A percentile compares a stretch with the other conserved stretches of the same genome.
phyloP scores from a whole-genome alignment of 1,284 basidiomycete genomes.

The Moesziomyces globuligerus region DNA sequence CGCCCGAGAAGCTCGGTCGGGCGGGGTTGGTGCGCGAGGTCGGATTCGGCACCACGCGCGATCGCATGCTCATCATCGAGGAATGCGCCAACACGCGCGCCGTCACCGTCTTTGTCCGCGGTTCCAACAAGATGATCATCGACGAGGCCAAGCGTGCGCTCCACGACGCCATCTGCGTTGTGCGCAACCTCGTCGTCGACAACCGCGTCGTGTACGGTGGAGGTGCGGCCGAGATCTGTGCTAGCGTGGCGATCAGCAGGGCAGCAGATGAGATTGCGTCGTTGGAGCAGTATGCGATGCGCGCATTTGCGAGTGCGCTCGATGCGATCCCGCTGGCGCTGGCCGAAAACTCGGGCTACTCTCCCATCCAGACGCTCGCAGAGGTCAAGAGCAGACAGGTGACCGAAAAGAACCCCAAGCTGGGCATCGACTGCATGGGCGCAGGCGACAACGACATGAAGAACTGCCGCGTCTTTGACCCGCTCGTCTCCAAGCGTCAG shows the following conservation, averaged over 20 bases:
- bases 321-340: conserved; percentile 93
- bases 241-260: conserved; percentile 88
- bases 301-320: conserved; percentile 92
- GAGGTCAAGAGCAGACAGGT: conserved; percentile 94
- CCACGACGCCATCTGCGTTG: conserved; percentile 96
- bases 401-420: conserved; percentile 81
- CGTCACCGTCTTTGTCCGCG: conserved; percentile 95
- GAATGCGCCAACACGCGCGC: conserved; percentile 97
- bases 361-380: conserved; percentile 94
- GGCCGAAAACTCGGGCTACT: conserved; percentile 95
- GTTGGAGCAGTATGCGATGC: conserved; percentile 99
- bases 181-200: conserved; percentile 92
- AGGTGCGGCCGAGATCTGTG: conserved; percentile 96
- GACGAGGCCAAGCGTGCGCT: conserved; percentile 97
- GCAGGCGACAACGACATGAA: conserved; percentile 86
- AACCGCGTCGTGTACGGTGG: conserved; percentile 98
- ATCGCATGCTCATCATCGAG: conserved; percentile 99
- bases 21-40: conserved; percentile 94
- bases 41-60: conserved; percentile 94
- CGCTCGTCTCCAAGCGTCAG: conserved; percentile 95
- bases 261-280: conserved; percentile 94
- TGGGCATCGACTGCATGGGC: conserved; percentile 94
- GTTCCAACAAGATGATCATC: conserved; percentile 97
- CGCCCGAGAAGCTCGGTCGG: conserved; percentile 87
- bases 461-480: conserved; percentile 95